A percentile compares a stretch with the other conserved stretches of the same genome.
phyloP scores from a whole-genome alignment of 1,284 basidiomycete species.

The Apiotrichum brassicae region DNA sequence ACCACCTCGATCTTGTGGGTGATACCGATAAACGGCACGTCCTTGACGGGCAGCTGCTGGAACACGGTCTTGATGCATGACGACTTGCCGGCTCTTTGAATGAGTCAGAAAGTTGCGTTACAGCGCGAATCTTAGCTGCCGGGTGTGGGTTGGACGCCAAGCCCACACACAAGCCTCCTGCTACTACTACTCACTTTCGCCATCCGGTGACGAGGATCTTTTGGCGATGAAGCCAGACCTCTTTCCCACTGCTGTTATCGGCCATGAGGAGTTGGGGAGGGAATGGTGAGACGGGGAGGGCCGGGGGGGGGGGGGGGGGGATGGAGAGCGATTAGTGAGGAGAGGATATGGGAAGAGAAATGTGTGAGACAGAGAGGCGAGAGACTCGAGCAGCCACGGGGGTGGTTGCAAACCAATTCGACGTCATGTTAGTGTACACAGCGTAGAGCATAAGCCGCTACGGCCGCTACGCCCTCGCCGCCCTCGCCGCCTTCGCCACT shows the following conservation, averaged over 20 bases:
- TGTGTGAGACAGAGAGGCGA: too few species aligned
- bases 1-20: constrained; percentile 71
- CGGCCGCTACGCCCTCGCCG: too few species aligned
- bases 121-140: too few species aligned
- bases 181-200: constrained; percentile 55
- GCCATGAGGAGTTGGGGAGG: too few species aligned
- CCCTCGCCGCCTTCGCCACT: too few species aligned
- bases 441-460: too few species aligned
- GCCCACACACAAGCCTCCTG: too few species aligned
- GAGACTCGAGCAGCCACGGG: too few species aligned
- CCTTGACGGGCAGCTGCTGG: constrained; percentile 71
- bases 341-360: too few species aligned
- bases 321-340: background rate
- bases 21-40: constrained; percentile 86
- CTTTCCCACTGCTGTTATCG: background rate
- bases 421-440: too few species aligned
- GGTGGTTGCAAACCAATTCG: too few species aligned
- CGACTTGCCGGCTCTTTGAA: constrained; percentile 76
- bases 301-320: background rate
- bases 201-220: constrained; percentile 74
- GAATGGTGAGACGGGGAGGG: background rate
- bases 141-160: too few species aligned
- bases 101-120: background rate
- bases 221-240: constrained; percentile 17
- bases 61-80: constrained; percentile 88